Base-by-base conservation (phyloP, 1,139 yeast species). In the Geotrichum macrosporum region DNA sequence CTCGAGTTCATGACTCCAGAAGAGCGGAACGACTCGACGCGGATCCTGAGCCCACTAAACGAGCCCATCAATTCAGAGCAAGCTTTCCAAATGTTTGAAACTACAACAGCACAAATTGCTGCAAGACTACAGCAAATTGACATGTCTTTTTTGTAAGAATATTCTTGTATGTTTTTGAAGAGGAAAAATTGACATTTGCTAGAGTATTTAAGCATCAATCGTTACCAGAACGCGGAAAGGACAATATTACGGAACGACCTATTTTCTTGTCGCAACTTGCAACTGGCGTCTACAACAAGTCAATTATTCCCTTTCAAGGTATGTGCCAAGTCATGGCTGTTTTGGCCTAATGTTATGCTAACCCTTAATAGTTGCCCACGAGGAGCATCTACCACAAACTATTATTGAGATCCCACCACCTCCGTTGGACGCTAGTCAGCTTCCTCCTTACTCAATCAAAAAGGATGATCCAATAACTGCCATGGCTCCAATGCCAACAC, bases 281-380 rank as follows among this genome's bases (percentile, higher is more conserved):
- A 4, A 30, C 44, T 4, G 38, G 32, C 9, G 24, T 48, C n/a
- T 45, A 22, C 21, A 19, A 38, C 19, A 48, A 48, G 16, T 27
- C 46, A 4, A 18, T 35, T 3, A 35, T 45, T 9, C 30, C 39
- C 5, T 41, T 35, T 30, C 27, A 26, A 18, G 51, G 51, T 48
- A 29, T 3, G 46, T 24, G 10, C 30, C 15, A 20, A 24, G 10
- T 6, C 27, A 10, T 24, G 27, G 6, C n/a, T n/a, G n/a, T n/a
- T n/a, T n/a, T n/a, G n/a, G n/a, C n/a, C n/a, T n/a, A n/a, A n/a
- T n/a, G n/a, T n/a, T n/a, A n/a, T n/a, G n/a, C n/a, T n/a, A n/a
- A n/a, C n/a, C n/a, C n/a, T n/a, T n/a, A n/a, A n/a, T 15, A 45
- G 51, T 48, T 26, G 47, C 51, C 26, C 44, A 40, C 4, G 43